phyloP scores from a whole-genome alignment of 306 rosid genomes.

The Dryas drummondii region DNA sequence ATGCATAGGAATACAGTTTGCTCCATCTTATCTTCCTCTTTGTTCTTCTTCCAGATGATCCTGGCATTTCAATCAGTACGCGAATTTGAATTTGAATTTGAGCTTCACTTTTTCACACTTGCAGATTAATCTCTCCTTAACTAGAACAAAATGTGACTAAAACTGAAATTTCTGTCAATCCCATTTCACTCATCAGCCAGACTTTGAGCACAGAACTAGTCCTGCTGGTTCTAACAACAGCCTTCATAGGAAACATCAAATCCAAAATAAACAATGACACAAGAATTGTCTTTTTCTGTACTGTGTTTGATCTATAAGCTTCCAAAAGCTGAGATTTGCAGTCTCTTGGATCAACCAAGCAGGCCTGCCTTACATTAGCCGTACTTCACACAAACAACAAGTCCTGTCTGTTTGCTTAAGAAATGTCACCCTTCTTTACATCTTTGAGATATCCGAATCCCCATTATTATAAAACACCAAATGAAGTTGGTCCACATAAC shows the following conservation, averaged over 20 bases:
- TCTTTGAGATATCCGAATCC: background rate
- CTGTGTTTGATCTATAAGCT: background rate
- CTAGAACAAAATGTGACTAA: background rate
- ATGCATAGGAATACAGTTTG: conserved; percentile 28
- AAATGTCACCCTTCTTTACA: conserved; percentile 3
- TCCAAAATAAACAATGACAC: background rate
- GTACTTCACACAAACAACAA: background rate
- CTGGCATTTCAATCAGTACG: background rate
- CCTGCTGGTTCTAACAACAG: background rate
- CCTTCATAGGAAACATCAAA: conserved; percentile 9
- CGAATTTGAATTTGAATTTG: background rate
- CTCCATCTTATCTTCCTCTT: conserved; percentile 37
- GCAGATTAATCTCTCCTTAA: background rate
- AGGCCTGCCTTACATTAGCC: conserved; percentile 13
- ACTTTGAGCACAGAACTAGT: background rate
- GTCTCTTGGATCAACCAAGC: conserved; percentile 17
- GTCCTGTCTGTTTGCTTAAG: background rate
- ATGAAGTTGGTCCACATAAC: conserved; percentile 4
- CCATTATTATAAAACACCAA: too few species aligned
- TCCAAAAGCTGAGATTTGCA: conserved; percentile 9
- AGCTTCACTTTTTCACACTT: background rate
- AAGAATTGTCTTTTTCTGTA: conserved; percentile 6
- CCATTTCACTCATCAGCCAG: background rate
- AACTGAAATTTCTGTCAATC: background rate
- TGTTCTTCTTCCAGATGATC: conserved; percentile 21